Evolutionary conservation across 352 stramenopile species (phyloP).

Genomic region (Pythium angustatum): DNA sequence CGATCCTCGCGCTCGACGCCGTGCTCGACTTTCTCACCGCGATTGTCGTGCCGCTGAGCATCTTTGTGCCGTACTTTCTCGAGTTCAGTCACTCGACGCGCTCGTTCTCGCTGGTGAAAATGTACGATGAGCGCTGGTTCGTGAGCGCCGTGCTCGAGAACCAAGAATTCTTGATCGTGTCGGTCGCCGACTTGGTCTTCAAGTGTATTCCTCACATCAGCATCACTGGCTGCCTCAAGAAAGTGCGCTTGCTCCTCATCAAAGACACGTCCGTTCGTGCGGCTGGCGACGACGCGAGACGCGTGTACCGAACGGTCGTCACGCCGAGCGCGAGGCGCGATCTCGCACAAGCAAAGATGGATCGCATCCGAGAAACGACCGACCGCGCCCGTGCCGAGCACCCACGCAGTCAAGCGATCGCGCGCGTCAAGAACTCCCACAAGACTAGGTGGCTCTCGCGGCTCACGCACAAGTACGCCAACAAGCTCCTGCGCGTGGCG

Average conservation of each 20-base stretch:
- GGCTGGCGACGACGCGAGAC: background rate
- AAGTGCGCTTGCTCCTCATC: conserved; percentile 22
- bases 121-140: conserved; percentile 45
- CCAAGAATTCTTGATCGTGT: conserved; percentile 38
- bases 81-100: conserved; percentile 32
- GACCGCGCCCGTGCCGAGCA: conserved; percentile 12
- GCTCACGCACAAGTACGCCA: conserved; percentile 30
- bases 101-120: conserved; percentile 32
- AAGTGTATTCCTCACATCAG: conserved; percentile 31
- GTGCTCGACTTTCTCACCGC: conserved; percentile 33
- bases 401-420: background rate
- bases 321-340: conserved; percentile 5
- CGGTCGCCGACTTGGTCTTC: conserved; percentile 24
- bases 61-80: conserved; percentile 37
- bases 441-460: background rate
- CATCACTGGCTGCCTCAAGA: conserved; percentile 27
- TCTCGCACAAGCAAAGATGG: conserved; percentile 17
- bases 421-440: background rate
- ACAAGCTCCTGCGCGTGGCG: conserved; percentile 29
- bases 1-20: conserved; percentile 33
- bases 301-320: conserved; percentile 12
- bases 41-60: conserved; percentile 37
- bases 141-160: conserved; percentile 47
- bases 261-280: conserved; percentile 20
- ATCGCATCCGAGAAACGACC: conserved; percentile 20